A percentile compares a stretch with the other conserved stretches of the same genome.
These are phyloP conservation scores for Botryotinia convoluta DNA, from an alignment of 2,329 filamentous ascomycete species.

Conservation along the genomic window DNA sequence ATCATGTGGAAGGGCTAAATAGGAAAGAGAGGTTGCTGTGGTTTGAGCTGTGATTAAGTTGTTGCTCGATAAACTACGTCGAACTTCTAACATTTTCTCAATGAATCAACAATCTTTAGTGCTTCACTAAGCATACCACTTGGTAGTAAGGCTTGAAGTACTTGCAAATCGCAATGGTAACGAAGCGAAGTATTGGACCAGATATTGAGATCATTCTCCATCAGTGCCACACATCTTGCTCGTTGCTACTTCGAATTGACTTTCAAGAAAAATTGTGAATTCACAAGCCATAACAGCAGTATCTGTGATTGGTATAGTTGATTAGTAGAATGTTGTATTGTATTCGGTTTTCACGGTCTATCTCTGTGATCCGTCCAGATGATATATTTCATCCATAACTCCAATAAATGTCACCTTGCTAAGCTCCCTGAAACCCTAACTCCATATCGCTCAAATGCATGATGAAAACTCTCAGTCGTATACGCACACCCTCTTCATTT, in stretches of 20 bases:
- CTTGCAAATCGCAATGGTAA: not conserved
- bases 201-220: not conserved
- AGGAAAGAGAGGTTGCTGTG: not conserved
- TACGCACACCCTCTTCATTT: conserved; percentile 28
- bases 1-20: not conserved
- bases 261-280: not conserved
- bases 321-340: not conserved
- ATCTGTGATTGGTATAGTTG: not conserved
- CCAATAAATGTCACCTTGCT: not conserved
- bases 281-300: not conserved
- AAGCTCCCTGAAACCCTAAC: not conserved
- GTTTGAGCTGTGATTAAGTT: not conserved
- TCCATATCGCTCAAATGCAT: conserved; percentile 13
- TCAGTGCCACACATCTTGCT: not conserved
- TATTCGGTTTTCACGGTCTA: not conserved
- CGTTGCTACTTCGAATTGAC: not conserved
- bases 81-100: not conserved
- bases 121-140: not conserved
- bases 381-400: conserved; percentile 41
- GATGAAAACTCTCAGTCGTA: not conserved
- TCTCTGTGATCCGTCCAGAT: not conserved
- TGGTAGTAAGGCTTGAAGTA: not conserved
- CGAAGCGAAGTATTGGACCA: not conserved
- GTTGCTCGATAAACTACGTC: not conserved
- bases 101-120: not conserved